Conservation (phyloP, 768 basidiomycete genomes). For the Tephrocybe sp. region DNA sequence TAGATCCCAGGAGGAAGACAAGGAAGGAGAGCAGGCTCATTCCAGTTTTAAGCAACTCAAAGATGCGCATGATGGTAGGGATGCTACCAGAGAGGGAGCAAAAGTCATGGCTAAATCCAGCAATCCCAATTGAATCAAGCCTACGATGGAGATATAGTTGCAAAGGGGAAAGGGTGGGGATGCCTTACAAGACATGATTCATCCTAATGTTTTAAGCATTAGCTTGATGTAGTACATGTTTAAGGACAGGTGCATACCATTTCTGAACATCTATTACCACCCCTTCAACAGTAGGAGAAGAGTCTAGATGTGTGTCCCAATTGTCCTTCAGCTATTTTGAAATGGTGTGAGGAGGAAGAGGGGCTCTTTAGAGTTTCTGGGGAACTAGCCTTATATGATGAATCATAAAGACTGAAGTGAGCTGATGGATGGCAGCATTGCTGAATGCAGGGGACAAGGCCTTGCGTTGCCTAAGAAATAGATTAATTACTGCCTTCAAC, state of each 20-base stretch:
- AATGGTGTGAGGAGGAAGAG: not conserved
- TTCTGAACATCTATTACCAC: slow-evolving; percentile 45
- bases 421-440: slow-evolving; percentile 45
- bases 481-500: no score
- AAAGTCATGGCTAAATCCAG: slow-evolving; percentile 61
- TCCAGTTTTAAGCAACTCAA: slow-evolving; percentile 32
- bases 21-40: slow-evolving; percentile 26
- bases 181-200: slow-evolving; percentile 44
- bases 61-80: slow-evolving; percentile 39
- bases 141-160: slow-evolving; percentile 22
- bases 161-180: no score
- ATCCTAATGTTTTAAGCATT: slow-evolving; percentile 39
- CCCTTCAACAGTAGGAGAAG: slow-evolving; percentile 37
- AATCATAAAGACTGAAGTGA: slow-evolving; percentile 51
- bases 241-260: slow-evolving; percentile 42
- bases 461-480: slow-evolving; percentile 42
- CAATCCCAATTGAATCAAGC: slow-evolving; percentile 57
- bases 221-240: slow-evolving; percentile 30
- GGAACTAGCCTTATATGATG: slow-evolving; percentile 45
- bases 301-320: slow-evolving; percentile 24
- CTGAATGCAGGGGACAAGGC: slow-evolving; percentile 53
- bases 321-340: slow-evolving; percentile 27
- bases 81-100: slow-evolving; percentile 48
- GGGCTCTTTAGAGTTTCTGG: not conserved
- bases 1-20: slow-evolving; percentile 34